Base-by-base conservation (phyloP, 23 red algal genomes). In the Gracilaria domingensis region DNA sequence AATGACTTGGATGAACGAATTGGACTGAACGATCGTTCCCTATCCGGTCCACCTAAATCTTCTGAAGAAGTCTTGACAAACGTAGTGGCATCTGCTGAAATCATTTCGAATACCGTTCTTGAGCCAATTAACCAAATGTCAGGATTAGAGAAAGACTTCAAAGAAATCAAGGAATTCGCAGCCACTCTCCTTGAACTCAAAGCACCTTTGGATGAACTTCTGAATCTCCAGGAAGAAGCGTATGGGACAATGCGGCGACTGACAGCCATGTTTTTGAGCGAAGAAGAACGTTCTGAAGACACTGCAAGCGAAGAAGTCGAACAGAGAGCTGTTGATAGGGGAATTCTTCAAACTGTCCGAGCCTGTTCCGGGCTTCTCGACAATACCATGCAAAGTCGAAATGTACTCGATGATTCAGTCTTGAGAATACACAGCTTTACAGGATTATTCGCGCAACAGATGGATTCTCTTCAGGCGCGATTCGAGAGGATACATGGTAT, bases 31-130 rank as follows among this genome's bases (percentile, higher is more conserved):
- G 48, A 70, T 33, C 64, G 67, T 0, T 87, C 84, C 18, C n/a
- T 87, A 64, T 56, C 84, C 4, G 36, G 23, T n/a, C 44, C 67
- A 26, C 84, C 84, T 1, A 75, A 74, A 58, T 74, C 61, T 17
- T 66, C 84, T 32, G 36, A 18, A 16, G 64, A 87, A 75, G 84
- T 77, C 5, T 37, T 87, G 40, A 14, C 48, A 34, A 87, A 87
- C 18, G 67, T 87, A 16, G 23, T 32, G 0, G 28, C 50, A 8
- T 82, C 79, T 38, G 53, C 58, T 82, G 40, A 82, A 64, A 23
- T 4, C 1, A 26, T 82, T 59, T 62, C 79, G 8, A 47, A 64
- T 11, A 47, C 53, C 12, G 53, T 62, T 23, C 54, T 82, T 8
- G 54, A 60, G 5, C 25, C 54, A 14, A 34, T 55, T 38, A 64